Evolutionary conservation across 805 yeast genomes (phyloP).

Genomic region (Wickerhamomyces chaumierensis): DNA sequence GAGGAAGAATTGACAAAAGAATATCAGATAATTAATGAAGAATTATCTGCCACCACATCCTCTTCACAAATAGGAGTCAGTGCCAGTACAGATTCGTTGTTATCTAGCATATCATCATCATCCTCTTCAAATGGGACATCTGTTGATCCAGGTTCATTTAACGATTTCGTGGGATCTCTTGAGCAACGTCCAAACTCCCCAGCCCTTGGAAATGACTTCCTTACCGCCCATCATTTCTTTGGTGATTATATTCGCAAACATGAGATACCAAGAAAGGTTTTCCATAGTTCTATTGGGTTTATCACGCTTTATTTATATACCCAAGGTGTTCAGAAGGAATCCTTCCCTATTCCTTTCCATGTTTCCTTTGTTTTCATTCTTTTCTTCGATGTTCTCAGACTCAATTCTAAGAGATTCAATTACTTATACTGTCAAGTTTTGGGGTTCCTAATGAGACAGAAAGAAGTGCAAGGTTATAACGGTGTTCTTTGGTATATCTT

Average conservation of each 20-base stretch:
- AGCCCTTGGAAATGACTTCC: conserved; percentile 12
- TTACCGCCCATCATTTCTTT: conserved; percentile 32
- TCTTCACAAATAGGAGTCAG: too few species aligned
- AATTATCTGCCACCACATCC: not conserved
- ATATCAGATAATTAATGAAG: not conserved
- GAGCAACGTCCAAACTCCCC: conserved; percentile 5
- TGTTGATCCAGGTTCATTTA: not conserved
- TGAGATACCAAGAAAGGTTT: conserved; percentile 79
- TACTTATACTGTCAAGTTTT: conserved; percentile 49
- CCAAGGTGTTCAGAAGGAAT: conserved; percentile 39
- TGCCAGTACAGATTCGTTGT: too few species aligned
- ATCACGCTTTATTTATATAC: conserved; percentile 66
- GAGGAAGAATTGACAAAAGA: not conserved
- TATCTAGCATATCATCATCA: not conserved
- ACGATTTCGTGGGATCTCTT: conserved; percentile 8
- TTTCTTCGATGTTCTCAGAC: conserved; percentile 55
- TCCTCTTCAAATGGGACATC: not conserved
- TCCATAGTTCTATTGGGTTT: conserved; percentile 86
- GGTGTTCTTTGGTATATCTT: conserved; percentile 84
- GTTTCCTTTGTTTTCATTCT: conserved; percentile 46
- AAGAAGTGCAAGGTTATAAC: conserved; percentile 61
- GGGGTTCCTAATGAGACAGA: conserved; percentile 79
- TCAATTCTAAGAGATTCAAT: conserved; percentile 53
- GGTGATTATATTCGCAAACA: conserved; percentile 57
- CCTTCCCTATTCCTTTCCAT: conserved; percentile 50